Base-by-base conservation (phyloP, 352 stramenopile species). In the Detonula confervacea region DNA sequence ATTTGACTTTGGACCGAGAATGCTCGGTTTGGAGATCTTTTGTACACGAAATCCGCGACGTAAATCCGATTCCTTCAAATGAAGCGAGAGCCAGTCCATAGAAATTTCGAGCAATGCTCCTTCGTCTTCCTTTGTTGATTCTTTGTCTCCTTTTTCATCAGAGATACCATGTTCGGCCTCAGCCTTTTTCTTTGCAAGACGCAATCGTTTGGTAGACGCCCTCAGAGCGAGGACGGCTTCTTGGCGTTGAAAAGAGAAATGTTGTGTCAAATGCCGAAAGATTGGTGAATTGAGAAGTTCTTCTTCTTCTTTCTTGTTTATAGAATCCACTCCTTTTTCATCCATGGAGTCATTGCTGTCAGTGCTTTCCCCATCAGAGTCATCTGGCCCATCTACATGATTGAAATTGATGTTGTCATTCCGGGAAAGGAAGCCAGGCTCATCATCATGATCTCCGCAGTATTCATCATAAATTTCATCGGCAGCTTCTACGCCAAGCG, bases 51-150 rank as follows among this genome's bases (percentile, higher is more conserved):
- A 91, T 14, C 88, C 86, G 30, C 54, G 16, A 1, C 79, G 74
- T 20, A 93, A 44, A 35, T 90, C 75, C 0, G 65, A 46, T 64
- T 93, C 83, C 1, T 77, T 61, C 12, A 93, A 60, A 69, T 93
- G 88, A 14, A 93, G 66, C 61, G 83, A 92, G 0, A 93, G 60
- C 80, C 82, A 93, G 61, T 93, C 88, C 77, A 93, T 83, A 5
- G 85, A 75, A 51, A 90, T 73, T 60, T 80, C 73, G 33, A 88
- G 56, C 42, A 76, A n/a, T 49, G 61, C 18, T 20, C 72, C 67
- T 37, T 84, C 75, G 0, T 81, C 37, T 37, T 77, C 69, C 42
- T 62, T 51, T 24, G 62, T 20, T 27, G 54, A 18, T 54, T 62
- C 44, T 44, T 73, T 70, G 22, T 75, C 63, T 16, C 57, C 46